Evolutionary conservation across 202 grass and related monocot species (phyloP), one percentile per base, ranked within the genome.

Genomic region (Carex sylvatica): DNA sequence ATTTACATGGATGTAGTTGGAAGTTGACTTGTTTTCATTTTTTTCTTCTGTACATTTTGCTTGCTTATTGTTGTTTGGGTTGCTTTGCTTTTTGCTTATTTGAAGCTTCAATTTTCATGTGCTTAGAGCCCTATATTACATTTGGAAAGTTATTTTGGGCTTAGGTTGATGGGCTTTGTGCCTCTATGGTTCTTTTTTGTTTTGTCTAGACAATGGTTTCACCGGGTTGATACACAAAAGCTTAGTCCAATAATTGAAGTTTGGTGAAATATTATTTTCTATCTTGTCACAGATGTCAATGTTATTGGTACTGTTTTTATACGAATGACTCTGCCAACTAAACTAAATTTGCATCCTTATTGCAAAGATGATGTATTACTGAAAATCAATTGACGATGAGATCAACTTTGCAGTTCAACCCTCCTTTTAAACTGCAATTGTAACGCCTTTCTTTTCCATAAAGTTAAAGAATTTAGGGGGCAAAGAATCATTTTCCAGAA

Each of bases 201-300:
- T 26, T 28, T 51, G 4, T 80, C 20, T 82, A 38, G 24, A 19
- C 80, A 56, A 69, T 18, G 23, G 19, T 65, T 26, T 80, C 12
- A 42, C 30, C 8, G 18, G 35, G 36, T 51, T 14, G 72, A n/a
- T 36, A 6, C 38, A 36, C 28, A 12, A 38, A 54, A 56, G 7
- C 23, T 80, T 30, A 81, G 12, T 49, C 19, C 80, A 70, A 82
- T 82, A 82, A 82, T 82, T 82, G 63, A 54, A 33, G 62, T 82
- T 82, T 70, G 80, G 61, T 82, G 80, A 36, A 55, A 70, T 82
- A 69, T 77, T 77, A 77, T 77, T 77, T 58, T 59, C 74, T 55
- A 10, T 71, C 52, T 11, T 58, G 73, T 77, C 51, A 77, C 56
- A 36, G 26, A 36, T 77, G 9, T 71, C 40, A 49, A 49, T 71